Base-by-base conservation (phyloP, 108 stramenopile genomes). In the Conticribra guillardii region DNA sequence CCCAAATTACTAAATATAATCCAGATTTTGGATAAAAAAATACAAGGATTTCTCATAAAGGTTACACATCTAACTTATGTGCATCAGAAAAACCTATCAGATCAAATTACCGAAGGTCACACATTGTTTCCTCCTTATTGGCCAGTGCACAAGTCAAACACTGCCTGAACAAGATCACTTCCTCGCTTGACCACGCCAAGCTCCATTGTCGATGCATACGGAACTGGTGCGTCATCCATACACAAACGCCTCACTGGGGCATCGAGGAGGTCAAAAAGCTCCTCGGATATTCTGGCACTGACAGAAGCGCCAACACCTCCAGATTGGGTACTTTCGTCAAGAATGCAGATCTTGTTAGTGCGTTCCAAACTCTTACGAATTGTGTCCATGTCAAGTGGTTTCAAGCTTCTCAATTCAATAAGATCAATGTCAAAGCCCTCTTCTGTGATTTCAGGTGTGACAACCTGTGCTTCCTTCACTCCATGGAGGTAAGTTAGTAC, bases 191-290 rank as follows among this genome's bases (percentile, higher is more conserved):
- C 96, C 30, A 97, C 96, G 18, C 93, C 96, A 73, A 95, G 83
- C 71, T 98, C 98, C 98, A 98, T 98, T 51, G 88, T 94, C 4
- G 84, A 82, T 7, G 98, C 98, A 71, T 98, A 98, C 27, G 98
- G 98, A 22, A 98, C 97, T 22, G 90, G 90, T 15, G 98, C 98
- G 74, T 98, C 98, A 85, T 98, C 98, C 98, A 98, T 98, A 67
- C 97, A 98, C 53, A 98, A 84, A 47, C 98, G 87, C 82, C 85
- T 91, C 27, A 98, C 94, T 16, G 98, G 98, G 31, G 97, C 94
- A 84, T 98, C 98, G 26, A 98, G 88, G 37, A 96, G 82, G 70
- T 98, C 97, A 74, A 96, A 98, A 60, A 95, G 80, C 54, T 97
- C 92, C 85, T 98, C 98, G 27, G 93, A 90, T 57, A 98, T 89